Base-by-base conservation (phyloP, 352 stramenopile species). In the Albugo candida region DNA sequence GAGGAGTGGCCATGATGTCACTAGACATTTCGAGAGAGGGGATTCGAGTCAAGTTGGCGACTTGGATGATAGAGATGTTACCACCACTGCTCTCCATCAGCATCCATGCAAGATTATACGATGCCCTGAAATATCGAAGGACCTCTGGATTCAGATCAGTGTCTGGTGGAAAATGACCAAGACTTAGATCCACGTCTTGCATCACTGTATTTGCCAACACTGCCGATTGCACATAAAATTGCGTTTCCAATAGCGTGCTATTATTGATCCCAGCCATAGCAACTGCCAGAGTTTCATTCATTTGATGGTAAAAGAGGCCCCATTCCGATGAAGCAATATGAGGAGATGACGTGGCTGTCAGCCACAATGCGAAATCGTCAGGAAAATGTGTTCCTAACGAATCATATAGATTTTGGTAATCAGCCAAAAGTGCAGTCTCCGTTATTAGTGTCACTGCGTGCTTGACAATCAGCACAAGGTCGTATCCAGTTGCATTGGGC, bases 71-170 rank as follows among this genome's bases (percentile, higher is more conserved):
- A 16, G 41, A 49, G 40, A 54, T 4, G 11, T 31, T 18, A 8
- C 24, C 24, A 31, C 24, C 24, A 31, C 24, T 31, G 8, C 24
- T 31, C 8, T 31, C 24, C 24, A 31, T 31, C 3, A 31, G 8
- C 13, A 54, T 19, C 40, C 43, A 54, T 16, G 41, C 49, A 19
- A 54, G 18, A 24, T 49, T 54, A 34, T 45, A 54, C 40, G 49
- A 51, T 2, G 49, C 49, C 3, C 20, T 36, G 19, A 54, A 54
- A 18, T 54, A 43, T 19, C 27, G 27, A 14, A 50, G 16, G 17
- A 43, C 5, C 19, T 42, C 38, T 43, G 38, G 49, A 8, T 31
- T 31, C 24, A 31, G 24, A 31, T 31, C 24, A 31, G 24, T 31
- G 3, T 31, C 24, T 31, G 41, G 3, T 2, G 14, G 16, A 18